A percentile compares a stretch with the other conserved stretches of the same genome.
Conservation (phyloP, 768 basidiomycete genomes). For the Paxillus rubicundulus region DNA sequence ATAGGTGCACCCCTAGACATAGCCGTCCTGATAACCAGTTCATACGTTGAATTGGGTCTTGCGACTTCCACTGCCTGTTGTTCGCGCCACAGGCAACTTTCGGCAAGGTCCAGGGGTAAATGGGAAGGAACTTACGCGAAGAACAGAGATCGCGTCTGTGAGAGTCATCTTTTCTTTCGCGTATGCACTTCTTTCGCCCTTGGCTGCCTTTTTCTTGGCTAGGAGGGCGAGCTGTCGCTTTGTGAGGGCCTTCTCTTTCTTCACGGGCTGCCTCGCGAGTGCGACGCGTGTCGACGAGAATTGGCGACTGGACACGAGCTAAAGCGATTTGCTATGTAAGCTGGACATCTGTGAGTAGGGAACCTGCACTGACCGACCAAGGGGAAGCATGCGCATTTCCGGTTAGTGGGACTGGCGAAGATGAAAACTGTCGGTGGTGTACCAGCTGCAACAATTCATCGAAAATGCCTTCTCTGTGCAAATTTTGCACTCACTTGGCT, state of each 20-base stretch:
- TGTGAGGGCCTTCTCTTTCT: slow-evolving; percentile 48
- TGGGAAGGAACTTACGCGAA: slow-evolving; percentile 52
- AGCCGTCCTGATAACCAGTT: slow-evolving; percentile 77
- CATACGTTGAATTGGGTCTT: slow-evolving; percentile 72
- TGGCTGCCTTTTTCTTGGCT: slow-evolving; percentile 54
- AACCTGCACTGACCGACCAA: slow-evolving; percentile 5
- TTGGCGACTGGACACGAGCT: slow-evolving; percentile 13
- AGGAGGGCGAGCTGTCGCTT: slow-evolving; percentile 72
- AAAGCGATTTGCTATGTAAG: not conserved
- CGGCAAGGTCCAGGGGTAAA: slow-evolving; percentile 3
- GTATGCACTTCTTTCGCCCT: slow-evolving; percentile 53
- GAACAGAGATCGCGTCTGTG: slow-evolving; percentile 61
- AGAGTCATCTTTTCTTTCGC: slow-evolving; percentile 67
- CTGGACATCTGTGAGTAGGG: not conserved
- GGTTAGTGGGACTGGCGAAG: slow-evolving; percentile 42
- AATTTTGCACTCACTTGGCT: slow-evolving; percentile 14
- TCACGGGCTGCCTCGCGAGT: slow-evolving; percentile 47
- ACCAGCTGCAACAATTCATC: not conserved
- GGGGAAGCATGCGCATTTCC: slow-evolving; percentile 13
- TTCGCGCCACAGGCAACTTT: slow-evolving; percentile 1
- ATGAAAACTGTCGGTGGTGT: slow-evolving; percentile 40
- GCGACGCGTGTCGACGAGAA: slow-evolving; percentile 53
- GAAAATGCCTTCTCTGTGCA: not conserved
- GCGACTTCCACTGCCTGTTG: slow-evolving; percentile 80
- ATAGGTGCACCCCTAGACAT: slow-evolving; percentile 76